Evolutionary conservation across 306 rosid species (phyloP), one percentile per base, ranked within the genome.

Genomic region (Vigna nakashimae): DNA sequence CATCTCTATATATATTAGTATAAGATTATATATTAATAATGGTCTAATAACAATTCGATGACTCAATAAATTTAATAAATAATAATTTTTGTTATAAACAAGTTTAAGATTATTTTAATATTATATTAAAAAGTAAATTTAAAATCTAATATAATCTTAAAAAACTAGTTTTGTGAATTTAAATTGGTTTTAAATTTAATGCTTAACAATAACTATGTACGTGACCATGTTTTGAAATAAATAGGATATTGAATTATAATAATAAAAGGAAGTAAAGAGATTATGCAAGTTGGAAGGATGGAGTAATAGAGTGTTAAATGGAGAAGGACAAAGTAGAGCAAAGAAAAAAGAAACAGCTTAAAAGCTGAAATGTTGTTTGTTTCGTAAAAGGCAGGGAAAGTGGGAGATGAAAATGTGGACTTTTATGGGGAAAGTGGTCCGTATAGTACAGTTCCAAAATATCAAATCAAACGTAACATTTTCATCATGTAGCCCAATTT

Each of bases 381-480:
- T 76, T 38, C 80, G 79, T 60, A 52, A 48, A 60, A 62, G 2
- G 6, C 24, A 43, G 78, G 79, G 79, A 52, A 76, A 65, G 18
- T 73, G 5, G 3, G 65, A 4, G 17, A 15, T 38, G 56, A 5
- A 38, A 65, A 50, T 76, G 52, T 64, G 9, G 73, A 76, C 65
- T 65, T 76, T 76, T 22, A 64, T 12, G 15, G 22, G 30, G 28
- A 5, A 36, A 45, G 28, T 57, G 66, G 66, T 55, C 64, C 77
- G 53, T 7, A 0, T 6, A 15, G 56, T 42, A 56, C n/a, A 73
- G 5, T 59, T 74, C 42, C 1, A 12, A 58, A 60, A 32, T 46
- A 45, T 30, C 28, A 46, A 45, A 62, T 42, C 13, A 42, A 42
- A 13, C 13, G 36, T 46, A 46, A 9, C 48, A 36, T 0, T 34